Conservation (phyloP, 1,139 yeast species). For the Protomyces pachydermus region DNA sequence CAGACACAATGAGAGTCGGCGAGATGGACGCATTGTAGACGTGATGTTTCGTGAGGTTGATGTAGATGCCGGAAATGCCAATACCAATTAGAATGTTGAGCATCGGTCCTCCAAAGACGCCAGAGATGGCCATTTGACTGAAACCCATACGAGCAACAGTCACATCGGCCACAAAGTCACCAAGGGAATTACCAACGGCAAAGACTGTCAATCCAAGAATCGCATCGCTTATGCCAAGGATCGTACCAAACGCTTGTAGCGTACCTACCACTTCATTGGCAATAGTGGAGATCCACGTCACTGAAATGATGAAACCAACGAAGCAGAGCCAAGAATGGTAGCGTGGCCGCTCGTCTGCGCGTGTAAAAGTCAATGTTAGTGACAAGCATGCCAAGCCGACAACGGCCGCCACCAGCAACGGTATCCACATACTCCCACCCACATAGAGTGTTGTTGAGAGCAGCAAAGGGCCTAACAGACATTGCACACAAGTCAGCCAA, state of each 20-base stretch:
- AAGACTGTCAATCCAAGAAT: conserved; percentile 78
- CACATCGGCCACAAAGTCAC: conserved; percentile 79
- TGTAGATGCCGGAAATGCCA: conserved; percentile 57
- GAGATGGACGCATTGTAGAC: conserved; percentile 44
- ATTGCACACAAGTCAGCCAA: conserved; percentile 36
- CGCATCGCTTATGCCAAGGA: conserved; percentile 66
- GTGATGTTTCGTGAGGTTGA: conserved; percentile 29
- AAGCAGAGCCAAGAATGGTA: conserved; percentile 32
- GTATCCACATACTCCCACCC: conserved; percentile 12
- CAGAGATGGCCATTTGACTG: conserved; percentile 88
- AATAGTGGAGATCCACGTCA: conserved; percentile 67
- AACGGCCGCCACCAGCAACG: conserved; percentile 21
- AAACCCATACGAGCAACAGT: conserved; percentile 82
- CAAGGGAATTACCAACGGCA: conserved; percentile 88
- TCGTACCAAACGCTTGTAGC: conserved; percentile 57
- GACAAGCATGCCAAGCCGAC: conserved; percentile 11
- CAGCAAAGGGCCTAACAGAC: conserved; percentile 36
- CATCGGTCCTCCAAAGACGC: conserved; percentile 92
- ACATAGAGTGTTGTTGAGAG: conserved; percentile 29
- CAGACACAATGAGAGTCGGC: conserved; percentile 49
- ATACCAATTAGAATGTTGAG: conserved; percentile 58
- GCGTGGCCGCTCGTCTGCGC: conserved; percentile 26
- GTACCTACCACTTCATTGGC: conserved; percentile 73
- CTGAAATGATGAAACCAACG: conserved; percentile 61
- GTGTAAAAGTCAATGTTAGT: conserved; percentile 29